Base-by-base conservation (phyloP, 352 stramenopile genomes). In the Pythium aphanidermatum region DNA sequence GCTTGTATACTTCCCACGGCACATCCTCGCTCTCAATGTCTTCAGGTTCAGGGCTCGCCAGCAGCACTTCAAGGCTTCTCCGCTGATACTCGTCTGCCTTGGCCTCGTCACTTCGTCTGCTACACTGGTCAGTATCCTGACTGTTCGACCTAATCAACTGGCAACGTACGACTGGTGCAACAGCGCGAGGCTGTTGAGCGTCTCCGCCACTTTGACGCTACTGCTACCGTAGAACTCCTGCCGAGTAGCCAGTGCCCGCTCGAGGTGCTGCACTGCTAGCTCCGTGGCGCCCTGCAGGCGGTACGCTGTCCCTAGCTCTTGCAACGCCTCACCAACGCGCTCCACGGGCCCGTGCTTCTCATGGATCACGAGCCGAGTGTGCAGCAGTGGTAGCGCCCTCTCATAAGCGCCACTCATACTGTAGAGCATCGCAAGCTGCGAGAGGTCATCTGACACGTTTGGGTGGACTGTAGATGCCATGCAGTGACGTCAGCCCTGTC, bases 1-100 rank as follows among this genome's bases (percentile, higher is more conserved):
- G 72, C 68, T 86, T 86, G 58, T 74, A 89, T n/a, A 81, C 70
- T 38, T 86, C 77, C 77, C 77, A 89, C 27, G 77, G 70, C 19
- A 85, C 68, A 41, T 86, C 77, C 51, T 89, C 72, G 38, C 72
- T 83, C 50, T 86, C 74, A n/a, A 76, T 73, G 35, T 86, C 73
- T 33, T 86, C 77, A 2, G 67, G 65, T 40, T 86, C 74, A 3
- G 63, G 48, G 39, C 69, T 83, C 1, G 70, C 60, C 23, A 68
- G 70, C 8, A 82, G 49, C 2, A 80, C 58, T 17, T 69, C 48
- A 6, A 90, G 63, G 39, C 77, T 87, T n/a, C 63, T 67, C 9
- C 72, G 48, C 45, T 90, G 77, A 24, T 66, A 68, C 13, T 50
- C 60, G 14, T 84, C 59, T 5, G 70, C 68, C 33, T 71, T 43